Conservation (phyloP, 75 land plant genomes). For the Cunninghamia lanceolata region DNA sequence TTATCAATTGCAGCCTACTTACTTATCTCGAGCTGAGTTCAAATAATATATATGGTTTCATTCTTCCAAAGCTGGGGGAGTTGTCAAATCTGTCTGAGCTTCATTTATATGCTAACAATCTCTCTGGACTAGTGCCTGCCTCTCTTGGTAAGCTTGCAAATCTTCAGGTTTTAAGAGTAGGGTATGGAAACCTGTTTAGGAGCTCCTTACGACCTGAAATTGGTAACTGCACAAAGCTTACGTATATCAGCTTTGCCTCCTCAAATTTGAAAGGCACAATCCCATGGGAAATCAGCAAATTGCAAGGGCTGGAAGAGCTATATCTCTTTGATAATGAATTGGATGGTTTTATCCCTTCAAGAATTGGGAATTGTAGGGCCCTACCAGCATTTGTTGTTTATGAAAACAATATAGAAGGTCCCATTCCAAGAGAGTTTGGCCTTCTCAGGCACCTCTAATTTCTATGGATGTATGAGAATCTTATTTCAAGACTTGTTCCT, state of each 20-base stretch:
- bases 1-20: too few relatives aligned
- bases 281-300: slow-evolving; percentile 1
- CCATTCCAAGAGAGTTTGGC: slow-evolving; percentile 44
- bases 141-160: slow-evolving; percentile 38
- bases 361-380: too few relatives aligned
- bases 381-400: slow-evolving; percentile 34
- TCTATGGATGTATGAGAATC: slow-evolving; percentile 44
- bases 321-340: slow-evolving; percentile 41
- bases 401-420: slow-evolving; percentile 43
- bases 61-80: slow-evolving; percentile 21
- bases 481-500: slow-evolving; percentile 57
- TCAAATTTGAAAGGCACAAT: slow-evolving; percentile 14
- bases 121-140: too few relatives aligned
- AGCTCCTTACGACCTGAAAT: slow-evolving; percentile 41
- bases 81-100: too few relatives aligned
- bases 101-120: too few relatives aligned
- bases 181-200: slow-evolving; percentile 27
- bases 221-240: slow-evolving; percentile 20
- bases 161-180: slow-evolving; percentile 25
- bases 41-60: slow-evolving; percentile 32
- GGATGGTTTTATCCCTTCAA: slow-evolving; percentile 56
- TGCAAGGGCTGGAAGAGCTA: not conserved
- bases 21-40: slow-evolving; percentile 39
- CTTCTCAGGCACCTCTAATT: too few relatives aligned
- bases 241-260: too few relatives aligned